A percentile compares a stretch with the other conserved stretches of the same genome.
Conservation (phyloP, 192 early-diverging fungal species). For the Backusella luteola region DNA sequence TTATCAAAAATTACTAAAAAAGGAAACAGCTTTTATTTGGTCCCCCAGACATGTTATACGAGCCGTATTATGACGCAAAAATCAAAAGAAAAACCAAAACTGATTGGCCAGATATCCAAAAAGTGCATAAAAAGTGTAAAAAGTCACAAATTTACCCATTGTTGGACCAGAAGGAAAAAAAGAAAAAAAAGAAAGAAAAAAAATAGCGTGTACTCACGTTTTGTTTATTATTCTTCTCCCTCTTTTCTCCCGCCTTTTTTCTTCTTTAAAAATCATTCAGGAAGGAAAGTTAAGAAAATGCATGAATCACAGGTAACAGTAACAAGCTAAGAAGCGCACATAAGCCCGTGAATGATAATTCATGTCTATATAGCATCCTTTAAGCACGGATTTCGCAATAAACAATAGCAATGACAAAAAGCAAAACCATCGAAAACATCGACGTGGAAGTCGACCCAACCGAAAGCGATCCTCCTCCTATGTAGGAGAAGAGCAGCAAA, state of each 20-base stretch:
- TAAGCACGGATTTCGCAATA: neutral
- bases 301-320: neutral
- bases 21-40: too few species aligned
- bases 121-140: neutral
- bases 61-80: neutral
- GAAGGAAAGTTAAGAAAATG: neutral
- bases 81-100: neutral
- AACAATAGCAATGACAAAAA: neutral
- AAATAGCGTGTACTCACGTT: neutral
- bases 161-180: neutral
- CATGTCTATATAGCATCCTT: neutral
- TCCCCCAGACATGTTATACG: too few species aligned
- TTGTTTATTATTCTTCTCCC: neutral
- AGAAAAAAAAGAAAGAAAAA: neutral
- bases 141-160: neutral
- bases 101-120: neutral
- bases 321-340: neutral
- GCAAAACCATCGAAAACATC: neutral
- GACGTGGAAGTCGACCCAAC: neutral
- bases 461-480: neutral
- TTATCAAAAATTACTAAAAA: too few species aligned
- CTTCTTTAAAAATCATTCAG: neutral
- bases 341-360: neutral
- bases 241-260: neutral
- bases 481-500: neutral